Evolutionary conservation across 164 flowering plant species (phyloP), one percentile per base, ranked within the genome.

Genomic region (Hamamelis virginiana): DNA sequence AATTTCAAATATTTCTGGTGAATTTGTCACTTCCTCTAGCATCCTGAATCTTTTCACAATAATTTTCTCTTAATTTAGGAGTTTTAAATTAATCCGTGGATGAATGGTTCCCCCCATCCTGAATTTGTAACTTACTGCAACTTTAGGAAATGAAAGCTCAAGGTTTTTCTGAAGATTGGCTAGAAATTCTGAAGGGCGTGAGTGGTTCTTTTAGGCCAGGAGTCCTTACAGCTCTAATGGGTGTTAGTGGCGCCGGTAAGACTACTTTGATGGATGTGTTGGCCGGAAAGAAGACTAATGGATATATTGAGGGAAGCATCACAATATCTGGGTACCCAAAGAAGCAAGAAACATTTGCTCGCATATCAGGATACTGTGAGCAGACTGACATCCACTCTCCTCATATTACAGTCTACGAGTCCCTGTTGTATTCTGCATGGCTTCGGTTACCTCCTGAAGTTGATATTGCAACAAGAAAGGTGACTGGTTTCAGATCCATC

Each of bases 361-460:
- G 84, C 15, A 78, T 83, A 53, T 69, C 86, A 45, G 85, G 85
- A 41, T 84, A 84, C 64, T 82, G 83, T 65, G 87, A 84, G 76
- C 87, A 84, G 69, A 84, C 75, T 41, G 86, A 83, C 59, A 83
- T 83, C 53, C 84, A 83, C 67, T 80, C 86, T 41, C 86, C 86
- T 13, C 82, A 78, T 70, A 80, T 83, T 14, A 80, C 84, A 38
- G 80, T 82, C 43, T 73, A 74, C 41, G 88, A 87, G 72, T 87
- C 91, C 38, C 65, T 86, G 67, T 41, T 78, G 19, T 86, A 77
- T 73, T 88, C 92, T 47, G 90, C 92, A 0, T 84, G 87, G 87
- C 85, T 88, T n/a, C 68, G 92, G 15, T 68, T 88, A 50, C 80
- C 88, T 11, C 68, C 67, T 18, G 90, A 81, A 33, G 83, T 84